Conservation (phyloP, 768 basidiomycete species). For the Mycena vulgaris region DNA sequence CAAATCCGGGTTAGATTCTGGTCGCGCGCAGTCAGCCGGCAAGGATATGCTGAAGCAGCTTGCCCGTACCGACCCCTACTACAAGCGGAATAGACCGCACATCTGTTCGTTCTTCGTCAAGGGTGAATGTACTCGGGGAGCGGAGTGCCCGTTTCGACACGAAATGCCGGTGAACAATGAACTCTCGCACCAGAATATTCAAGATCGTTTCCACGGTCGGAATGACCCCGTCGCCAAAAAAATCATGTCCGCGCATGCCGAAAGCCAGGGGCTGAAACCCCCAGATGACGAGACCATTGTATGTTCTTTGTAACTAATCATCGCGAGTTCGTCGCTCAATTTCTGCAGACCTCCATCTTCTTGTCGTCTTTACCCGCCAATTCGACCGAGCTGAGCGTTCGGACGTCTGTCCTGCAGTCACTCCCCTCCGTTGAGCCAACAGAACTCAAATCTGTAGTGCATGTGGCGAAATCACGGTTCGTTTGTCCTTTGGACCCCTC, state of each 20-base stretch:
- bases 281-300: slow-evolving; percentile 93
- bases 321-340: background rate
- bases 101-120: slow-evolving; percentile 96
- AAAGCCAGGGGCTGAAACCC: slow-evolving; percentile 85
- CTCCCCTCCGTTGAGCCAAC: slow-evolving; percentile 74
- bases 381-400: slow-evolving; percentile 82
- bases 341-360: slow-evolving; percentile 85
- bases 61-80: slow-evolving; percentile 96
- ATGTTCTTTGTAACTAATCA: slow-evolving; percentile 50
- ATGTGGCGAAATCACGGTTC: slow-evolving; percentile 85
- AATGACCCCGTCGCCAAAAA: slow-evolving; percentile 96
- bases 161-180: slow-evolving; percentile 90
- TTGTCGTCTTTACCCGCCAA: slow-evolving; percentile 80
- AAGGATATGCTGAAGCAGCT: slow-evolving; percentile 98
- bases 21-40: slow-evolving; percentile 81
- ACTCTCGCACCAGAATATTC: slow-evolving; percentile 91
- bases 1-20: slow-evolving; percentile 75
- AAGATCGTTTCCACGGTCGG: slow-evolving; percentile 93
- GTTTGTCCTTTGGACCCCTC: slow-evolving; percentile 26
- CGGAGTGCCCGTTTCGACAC: slow-evolving; percentile 96
- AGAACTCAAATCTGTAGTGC: slow-evolving; percentile 86
- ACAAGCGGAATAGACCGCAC: slow-evolving; percentile 96
- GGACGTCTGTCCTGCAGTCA: slow-evolving; percentile 78
- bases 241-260: slow-evolving; percentile 87
- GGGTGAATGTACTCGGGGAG: slow-evolving; percentile 93